Evolutionary conservation across 1,284 basidiomycete species (phyloP).

Genomic region (Ustanciosporium gigantosporum): DNA sequence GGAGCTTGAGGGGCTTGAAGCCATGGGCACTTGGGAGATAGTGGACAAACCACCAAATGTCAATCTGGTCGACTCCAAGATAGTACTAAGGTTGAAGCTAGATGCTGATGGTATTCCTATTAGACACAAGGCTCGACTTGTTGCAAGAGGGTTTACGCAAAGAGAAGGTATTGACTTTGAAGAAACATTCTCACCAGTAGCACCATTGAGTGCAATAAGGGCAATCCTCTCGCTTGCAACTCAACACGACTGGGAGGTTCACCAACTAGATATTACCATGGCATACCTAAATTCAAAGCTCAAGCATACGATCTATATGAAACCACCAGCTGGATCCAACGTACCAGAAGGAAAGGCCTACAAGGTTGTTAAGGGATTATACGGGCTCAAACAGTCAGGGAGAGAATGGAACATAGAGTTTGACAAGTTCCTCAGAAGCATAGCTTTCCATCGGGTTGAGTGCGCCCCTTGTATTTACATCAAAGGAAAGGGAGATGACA

Average conservation of each 20-base stretch:
- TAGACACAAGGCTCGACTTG: neutral
- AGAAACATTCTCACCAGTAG: constrained; percentile 2
- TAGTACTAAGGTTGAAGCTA: neutral
- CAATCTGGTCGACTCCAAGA: neutral
- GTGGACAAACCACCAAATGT: neutral
- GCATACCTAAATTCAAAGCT: neutral
- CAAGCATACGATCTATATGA: neutral
- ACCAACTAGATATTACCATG: neutral
- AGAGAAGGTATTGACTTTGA: constrained; percentile 3
- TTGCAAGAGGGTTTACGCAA: constrained; percentile 5
- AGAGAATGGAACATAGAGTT: constrained; percentile 5
- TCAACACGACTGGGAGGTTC: neutral
- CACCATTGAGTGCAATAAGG: neutral
- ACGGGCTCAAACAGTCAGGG: constrained; percentile 4
- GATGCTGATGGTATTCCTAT: too few relatives aligned
- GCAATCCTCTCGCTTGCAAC: neutral
- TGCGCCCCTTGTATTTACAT: neutral
- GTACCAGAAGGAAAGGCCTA: constrained; percentile 1
- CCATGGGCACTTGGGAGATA: constrained; percentile 4
- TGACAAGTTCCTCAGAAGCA: constrained; percentile 1
- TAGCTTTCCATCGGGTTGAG: constrained; percentile 1
- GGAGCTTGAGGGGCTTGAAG: constrained; percentile 2
- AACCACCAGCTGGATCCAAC: neutral
- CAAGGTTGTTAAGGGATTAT: neutral
- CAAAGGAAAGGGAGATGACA: neutral